phyloP scores from a whole-genome alignment of 2,329 filamentous ascomycete genomes.

The Simplicillium sp. region DNA sequence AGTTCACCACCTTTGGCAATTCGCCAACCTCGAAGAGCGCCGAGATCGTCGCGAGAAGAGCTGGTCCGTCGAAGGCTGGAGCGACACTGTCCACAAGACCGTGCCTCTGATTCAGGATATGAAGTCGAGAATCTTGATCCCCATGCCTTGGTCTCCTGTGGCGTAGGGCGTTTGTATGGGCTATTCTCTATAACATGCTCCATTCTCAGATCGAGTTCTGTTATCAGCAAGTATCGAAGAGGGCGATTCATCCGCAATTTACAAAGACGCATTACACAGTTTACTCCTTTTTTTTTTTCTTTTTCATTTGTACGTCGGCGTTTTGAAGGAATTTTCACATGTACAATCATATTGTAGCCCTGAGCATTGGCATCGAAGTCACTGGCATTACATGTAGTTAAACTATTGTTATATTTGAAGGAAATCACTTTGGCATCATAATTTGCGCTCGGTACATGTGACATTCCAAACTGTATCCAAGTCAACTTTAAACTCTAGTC shows the following conservation, averaged over 20 bases:
- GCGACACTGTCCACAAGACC: conserved; percentile 95
- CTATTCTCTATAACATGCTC: neutral
- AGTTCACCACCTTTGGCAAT: conserved; percentile 97
- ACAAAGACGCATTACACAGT: no score
- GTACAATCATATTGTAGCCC: neutral
- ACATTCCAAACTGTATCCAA: neutral
- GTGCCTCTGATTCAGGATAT: conserved; percentile 94
- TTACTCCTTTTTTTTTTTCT: neutral
- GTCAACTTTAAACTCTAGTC: conserved; percentile 2
- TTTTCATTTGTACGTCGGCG: neutral
- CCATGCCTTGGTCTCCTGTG: conserved; percentile 94
- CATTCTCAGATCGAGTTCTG: no score
- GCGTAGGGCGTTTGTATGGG: conserved; percentile 38
- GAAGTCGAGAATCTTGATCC: conserved; percentile 88
- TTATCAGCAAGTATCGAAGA: no score
- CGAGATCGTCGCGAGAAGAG: conserved; percentile 86
- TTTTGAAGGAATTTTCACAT: neutral
- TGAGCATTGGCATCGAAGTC: conserved; percentile 1
- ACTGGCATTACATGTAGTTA: conserved; percentile 3
- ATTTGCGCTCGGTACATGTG: no score
- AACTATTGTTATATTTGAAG: no score
- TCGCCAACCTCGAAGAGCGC: conserved; percentile 90
- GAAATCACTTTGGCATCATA: no score
- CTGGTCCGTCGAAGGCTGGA: conserved; percentile 93
- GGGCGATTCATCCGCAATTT: no score